Evolutionary conservation across 495 filamentous ascomycete genomes (phyloP), one percentile per base, ranked within the genome.

Genomic region (Oleoguttula mirabilis): DNA sequence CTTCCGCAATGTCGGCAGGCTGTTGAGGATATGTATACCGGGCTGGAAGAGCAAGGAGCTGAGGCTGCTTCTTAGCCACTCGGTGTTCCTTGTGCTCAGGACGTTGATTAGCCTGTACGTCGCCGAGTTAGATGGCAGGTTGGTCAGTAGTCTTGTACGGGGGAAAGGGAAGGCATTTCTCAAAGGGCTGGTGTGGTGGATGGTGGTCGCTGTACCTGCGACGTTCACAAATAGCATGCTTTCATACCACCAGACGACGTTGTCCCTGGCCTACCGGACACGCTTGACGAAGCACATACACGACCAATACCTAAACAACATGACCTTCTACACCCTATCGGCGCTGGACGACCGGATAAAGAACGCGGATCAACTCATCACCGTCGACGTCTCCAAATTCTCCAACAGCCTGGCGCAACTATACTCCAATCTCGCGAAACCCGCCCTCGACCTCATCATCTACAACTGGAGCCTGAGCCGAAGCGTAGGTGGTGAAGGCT

Each of bases 191-290:
- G 76, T 92, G 3, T 96, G 88, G 87, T 98, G 90, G 90, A 98
- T 98, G 90, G 63, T 85, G 50, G 88, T 98, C 52, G 87, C 90
- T 32, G 70, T 98, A n/a, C 90, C 90, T 3, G 92, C 90, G 14
- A 95, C 92, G 0, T 98, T 96, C 52, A 98, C 90, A 19, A 98
- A 98, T 62, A 95, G 90, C 1, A 96, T 96, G 92, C 83, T 92
- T 59, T 58, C 80, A 64, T 20, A n/a, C 6, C 90, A 98, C 60
- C 90, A 98, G 65, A 88, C 87, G 62, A 86, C 88, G 56, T 77
- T 98, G 23, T 80, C 90, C 2, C 68, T 96, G 17, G 79, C 88
- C 55, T 98, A 96, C 57, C 79, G 90, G 22, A 93, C 83, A 27
- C 78, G 90, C 7, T 69, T 98, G 32, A 96, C 92, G 17, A 77